Evolutionary conservation across 164 flowering plant genomes (phyloP), one percentile per base, ranked within the genome.

Genomic region (Dillenia suffruticosa): DNA sequence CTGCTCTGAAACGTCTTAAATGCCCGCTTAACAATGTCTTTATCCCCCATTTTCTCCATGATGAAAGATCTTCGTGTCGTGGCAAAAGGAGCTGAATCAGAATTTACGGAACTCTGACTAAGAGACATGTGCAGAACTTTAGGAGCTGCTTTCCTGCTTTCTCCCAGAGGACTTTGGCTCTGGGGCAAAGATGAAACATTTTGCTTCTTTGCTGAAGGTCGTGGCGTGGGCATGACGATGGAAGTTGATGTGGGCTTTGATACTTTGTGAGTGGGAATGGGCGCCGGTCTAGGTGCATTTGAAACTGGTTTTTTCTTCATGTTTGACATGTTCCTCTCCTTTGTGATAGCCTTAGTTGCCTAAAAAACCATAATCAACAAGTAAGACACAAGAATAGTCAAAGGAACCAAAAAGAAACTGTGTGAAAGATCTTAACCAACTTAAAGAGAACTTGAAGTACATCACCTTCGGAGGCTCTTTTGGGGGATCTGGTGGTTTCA

Each of bases 1-100:
- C 59, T 79, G 62, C 68, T 81, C 46, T 82, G 93, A 60, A 92
- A 92, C 72, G 92, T 53, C 81, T 77, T 88, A 64, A 92, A 92
- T 52, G 91, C 98, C 74, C 92, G 77, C 69, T 77, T 86, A 24
- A 92, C 87, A 60, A 92, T 92, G 62, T 89, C 96, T 67, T 89
- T 89, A 70, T 89, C 96, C 32, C 89, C 93, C 98, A 92, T 92
- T 44, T 71, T 74, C 78, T 92, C 96, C 96, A 92, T 85, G 45
- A 92, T 79, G 63, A 79, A 65, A 32, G 93, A 84, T 58, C 81
- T 81, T 64, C 93, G 80, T 2, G 73, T 68, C 11, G 77, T 68
- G n/a, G 77, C 48, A 16, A 40, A 12, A 43, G 81, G 22, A 67
- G 76, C 52, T 16, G 80, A 67, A 61, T 73, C 71, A 63, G 81